Evolutionary conservation across 1,284 basidiomycete species (phyloP).

Genomic region (Taiwanofungus camphoratus): DNA sequence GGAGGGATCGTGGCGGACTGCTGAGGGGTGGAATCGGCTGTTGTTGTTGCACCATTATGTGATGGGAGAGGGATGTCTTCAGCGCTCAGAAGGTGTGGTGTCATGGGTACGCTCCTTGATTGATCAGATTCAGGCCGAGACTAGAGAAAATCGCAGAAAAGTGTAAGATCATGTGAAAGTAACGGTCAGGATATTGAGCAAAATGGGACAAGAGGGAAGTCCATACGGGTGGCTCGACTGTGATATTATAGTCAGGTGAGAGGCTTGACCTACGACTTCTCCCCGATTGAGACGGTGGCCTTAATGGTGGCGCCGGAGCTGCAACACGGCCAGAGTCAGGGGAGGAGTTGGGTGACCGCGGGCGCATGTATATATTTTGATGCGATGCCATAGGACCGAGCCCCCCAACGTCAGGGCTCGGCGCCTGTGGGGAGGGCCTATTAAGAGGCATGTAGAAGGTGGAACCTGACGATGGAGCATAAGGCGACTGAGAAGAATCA

Average conservation of each 20-base stretch:
- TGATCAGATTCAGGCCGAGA: conserved; percentile 24
- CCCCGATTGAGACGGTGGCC: conserved; percentile 11
- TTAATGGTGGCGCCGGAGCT: conserved; percentile 4
- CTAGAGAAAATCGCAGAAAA: conserved; percentile 10
- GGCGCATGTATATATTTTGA: conserved; percentile 2
- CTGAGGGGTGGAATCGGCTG: conserved; percentile 8
- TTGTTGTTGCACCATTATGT: background rate
- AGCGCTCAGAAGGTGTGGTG: conserved; percentile 19
- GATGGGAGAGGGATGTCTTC: conserved; percentile 16
- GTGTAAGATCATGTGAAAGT: background rate
- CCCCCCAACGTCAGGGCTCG: background rate
- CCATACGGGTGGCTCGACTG: conserved; percentile 24
- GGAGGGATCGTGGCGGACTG: conserved; percentile 14
- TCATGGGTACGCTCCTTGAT: conserved; percentile 11
- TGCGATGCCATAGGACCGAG: background rate
- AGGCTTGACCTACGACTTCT: conserved; percentile 9
- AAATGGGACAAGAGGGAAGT: conserved; percentile 3
- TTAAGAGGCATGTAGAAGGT: conserved; percentile 17
- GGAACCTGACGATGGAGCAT: conserved; percentile 14
- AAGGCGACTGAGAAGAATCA: conserved; percentile 10
- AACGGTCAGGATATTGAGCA: background rate
- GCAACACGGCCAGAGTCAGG: conserved; percentile 4
- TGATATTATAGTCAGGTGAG: conserved; percentile 17
- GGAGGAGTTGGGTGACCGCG: conserved; percentile 1
- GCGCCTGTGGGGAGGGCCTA: conserved; percentile 10